phyloP scores from a whole-genome alignment of 2,329 filamentous ascomycete species.

The Cladosporium phlei region DNA sequence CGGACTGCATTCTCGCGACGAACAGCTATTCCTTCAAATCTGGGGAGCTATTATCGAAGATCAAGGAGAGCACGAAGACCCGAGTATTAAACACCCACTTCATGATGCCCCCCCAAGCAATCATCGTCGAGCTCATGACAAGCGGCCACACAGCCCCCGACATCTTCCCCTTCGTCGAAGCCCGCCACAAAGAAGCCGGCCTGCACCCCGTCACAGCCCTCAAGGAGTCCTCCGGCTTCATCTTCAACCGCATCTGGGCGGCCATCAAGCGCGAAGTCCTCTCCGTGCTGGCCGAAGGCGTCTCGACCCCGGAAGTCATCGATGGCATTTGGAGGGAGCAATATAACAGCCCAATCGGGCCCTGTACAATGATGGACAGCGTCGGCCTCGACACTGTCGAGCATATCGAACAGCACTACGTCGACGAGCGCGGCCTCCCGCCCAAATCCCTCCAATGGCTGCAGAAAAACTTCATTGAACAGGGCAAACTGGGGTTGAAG shows the following conservation, averaged over 20 bases:
- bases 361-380: slow-evolving; percentile 45
- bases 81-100: slow-evolving; percentile 50
- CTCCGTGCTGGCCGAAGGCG: slow-evolving; percentile 47
- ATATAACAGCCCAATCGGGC: slow-evolving; percentile 19
- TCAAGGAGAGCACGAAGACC: slow-evolving; percentile 35
- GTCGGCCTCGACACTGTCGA: slow-evolving; percentile 52
- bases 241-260: slow-evolving; percentile 55
- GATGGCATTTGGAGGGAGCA: slow-evolving; percentile 45
- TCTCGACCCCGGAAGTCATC: slow-evolving; percentile 47
- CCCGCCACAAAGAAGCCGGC: slow-evolving; percentile 21
- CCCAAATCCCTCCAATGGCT: slow-evolving; percentile 42
- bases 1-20: slow-evolving; percentile 47
- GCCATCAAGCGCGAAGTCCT: slow-evolving; percentile 52
- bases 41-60: slow-evolving; percentile 43
- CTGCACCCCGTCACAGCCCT: slow-evolving; percentile 40
- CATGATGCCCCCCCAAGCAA: slow-evolving; percentile 46
- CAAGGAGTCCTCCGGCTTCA: slow-evolving; percentile 50
- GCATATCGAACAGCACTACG: slow-evolving; percentile 51
- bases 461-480: slow-evolving; percentile 40
- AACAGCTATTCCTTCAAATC: slow-evolving; percentile 53
- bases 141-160: slow-evolving; percentile 39
- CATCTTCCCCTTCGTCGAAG: slow-evolving; percentile 44
- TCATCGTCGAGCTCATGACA: slow-evolving; percentile 54
- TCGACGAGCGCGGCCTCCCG: slow-evolving; percentile 45
- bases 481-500: slow-evolving; percentile 44